These are phyloP conservation scores for Fusarium nygamai DNA, from an alignment of 2,329 filamentous ascomycete species.

Conservation along the genomic window DNA sequence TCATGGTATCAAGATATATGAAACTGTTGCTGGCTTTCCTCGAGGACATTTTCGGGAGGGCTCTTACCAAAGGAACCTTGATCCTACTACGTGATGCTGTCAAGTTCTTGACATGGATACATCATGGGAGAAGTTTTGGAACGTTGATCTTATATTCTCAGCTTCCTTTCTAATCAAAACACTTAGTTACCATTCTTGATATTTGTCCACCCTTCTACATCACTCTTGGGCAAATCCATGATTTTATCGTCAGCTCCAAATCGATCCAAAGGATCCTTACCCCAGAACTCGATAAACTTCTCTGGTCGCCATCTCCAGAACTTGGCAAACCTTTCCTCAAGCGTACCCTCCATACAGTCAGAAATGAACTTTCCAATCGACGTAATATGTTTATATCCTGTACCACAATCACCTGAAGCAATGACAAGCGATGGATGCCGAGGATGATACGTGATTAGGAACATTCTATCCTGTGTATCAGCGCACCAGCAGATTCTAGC, in stretches of 20 bases:
- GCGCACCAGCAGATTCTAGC: slow-evolving; percentile 34
- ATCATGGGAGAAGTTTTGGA: background rate
- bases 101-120: accelerated
- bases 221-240: slow-evolving; percentile 1
- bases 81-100: accelerated
- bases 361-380: slow-evolving; percentile 24
- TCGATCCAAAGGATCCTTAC: slow-evolving; percentile 13
- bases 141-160: background rate
- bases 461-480: slow-evolving; percentile 23
- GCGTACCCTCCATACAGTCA: slow-evolving; percentile 8
- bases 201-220: background rate
- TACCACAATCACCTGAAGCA: slow-evolving; percentile 26
- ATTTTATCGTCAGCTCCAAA: slow-evolving; percentile 21
- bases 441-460: slow-evolving; percentile 30
- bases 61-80: accelerated
- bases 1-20: accelerated
- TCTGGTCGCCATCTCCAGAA: slow-evolving; percentile 29
- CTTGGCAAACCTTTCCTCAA: slow-evolving; percentile 15
- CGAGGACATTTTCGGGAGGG: background rate
- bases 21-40: background rate
- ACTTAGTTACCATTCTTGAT: background rate
- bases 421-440: slow-evolving; percentile 14
- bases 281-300: slow-evolving; percentile 17
- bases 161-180: accelerated
- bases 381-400: slow-evolving; percentile 24